Evolutionary conservation across 2,329 filamentous ascomycete species (phyloP), one percentile per base, ranked within the genome.

Genomic region (Juglanconis juglandina): DNA sequence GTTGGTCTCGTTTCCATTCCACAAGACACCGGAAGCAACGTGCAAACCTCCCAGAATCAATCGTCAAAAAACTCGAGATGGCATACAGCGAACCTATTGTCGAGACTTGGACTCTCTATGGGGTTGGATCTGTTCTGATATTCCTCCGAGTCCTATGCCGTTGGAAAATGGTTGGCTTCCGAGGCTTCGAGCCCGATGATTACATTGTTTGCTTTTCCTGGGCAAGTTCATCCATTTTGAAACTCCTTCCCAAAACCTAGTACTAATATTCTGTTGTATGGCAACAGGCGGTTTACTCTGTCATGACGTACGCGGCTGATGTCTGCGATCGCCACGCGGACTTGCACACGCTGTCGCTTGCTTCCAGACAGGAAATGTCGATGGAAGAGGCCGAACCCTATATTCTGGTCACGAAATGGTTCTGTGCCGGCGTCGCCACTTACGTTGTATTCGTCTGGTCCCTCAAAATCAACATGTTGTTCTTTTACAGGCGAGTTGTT

Each of bases 381-480:
- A 46, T 64, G 3, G 66, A 67, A 3, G 67, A 74, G 14, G 66
- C 68, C 2, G 56, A 56, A 8, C 59, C 66, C 5, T 73, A 71
- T 65, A 62, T 64, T 0, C 73, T 61, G 58, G 74, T 72, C 1
- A 71, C 75, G 0, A 68, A 76, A 52, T 69, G 70, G 50, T 77
- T 76, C 55, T 65, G 74, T 24, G 64, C 71, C 1, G 75, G 73
- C 1, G 66, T 73, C 41, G 65, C 66, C 10, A 68, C 67, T 2
- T 77, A 77, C 10, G 66, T 71, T 10, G 61, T 70, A 11, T 69
- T 76, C 34, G 66, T 77, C 4, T 77, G 75, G 75, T 70, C 66
- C 0, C 65, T 77, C 56, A 77, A 76, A 59, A 66, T 77, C 37
- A 75, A 75, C 65, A 76, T 77, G 73, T 56, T 76, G 17, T 76